phyloP scores from a whole-genome alignment of 2,329 filamentous ascomycete species.

The Cordyceps cateniannulata region DNA sequence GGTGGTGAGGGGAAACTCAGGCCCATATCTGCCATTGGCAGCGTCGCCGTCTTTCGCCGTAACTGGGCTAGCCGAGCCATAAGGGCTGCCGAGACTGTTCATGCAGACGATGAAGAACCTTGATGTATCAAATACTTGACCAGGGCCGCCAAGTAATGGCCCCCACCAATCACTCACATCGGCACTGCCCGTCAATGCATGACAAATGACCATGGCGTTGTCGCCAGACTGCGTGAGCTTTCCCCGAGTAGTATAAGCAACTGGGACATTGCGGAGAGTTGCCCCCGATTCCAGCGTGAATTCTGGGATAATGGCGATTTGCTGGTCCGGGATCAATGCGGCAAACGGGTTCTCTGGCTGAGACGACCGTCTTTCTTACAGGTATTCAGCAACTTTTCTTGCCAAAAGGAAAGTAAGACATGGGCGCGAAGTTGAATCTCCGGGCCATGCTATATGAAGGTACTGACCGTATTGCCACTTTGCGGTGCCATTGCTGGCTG shows the following conservation, averaged over 20 bases:
- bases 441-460: not conserved
- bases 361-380: constrained; percentile 55
- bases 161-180: constrained; percentile 89
- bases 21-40: constrained; percentile 73
- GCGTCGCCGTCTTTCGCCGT: constrained; percentile 80
- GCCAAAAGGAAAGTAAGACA: not conserved
- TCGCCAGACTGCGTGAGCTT: constrained; percentile 51
- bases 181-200: constrained; percentile 78
- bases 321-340: constrained; percentile 78
- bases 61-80: constrained; percentile 80
- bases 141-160: constrained; percentile 69
- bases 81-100: constrained; percentile 79
- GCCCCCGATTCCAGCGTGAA: constrained; percentile 93
- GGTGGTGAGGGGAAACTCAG: constrained; percentile 92
- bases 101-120: constrained; percentile 82
- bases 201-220: constrained; percentile 72
- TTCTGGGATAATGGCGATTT: constrained; percentile 76
- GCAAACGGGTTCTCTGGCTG: constrained; percentile 93
- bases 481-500: constrained; percentile 8
- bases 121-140: constrained; percentile 73
- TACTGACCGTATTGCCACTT: constrained; percentile 13
- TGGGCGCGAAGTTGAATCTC: not conserved
- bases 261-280: constrained; percentile 66
- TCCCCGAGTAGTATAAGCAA: constrained; percentile 62
- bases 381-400: constrained; percentile 54